These are phyloP conservation scores for Venustampulla echinocandica DNA, from an alignment of 495 filamentous ascomycete genomes.

Conservation along the genomic window DNA sequence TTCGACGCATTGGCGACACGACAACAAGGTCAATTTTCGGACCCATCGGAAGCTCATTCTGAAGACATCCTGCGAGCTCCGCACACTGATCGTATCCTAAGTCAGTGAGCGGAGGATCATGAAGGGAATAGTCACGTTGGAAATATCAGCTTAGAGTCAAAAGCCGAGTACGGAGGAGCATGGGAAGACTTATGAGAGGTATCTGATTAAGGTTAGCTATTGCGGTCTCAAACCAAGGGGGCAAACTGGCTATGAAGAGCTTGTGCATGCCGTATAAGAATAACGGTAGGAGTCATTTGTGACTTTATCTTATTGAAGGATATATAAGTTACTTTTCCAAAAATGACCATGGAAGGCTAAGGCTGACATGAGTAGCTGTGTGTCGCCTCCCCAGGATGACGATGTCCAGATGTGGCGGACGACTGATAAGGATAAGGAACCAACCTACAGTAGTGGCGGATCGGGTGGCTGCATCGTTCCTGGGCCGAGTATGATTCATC, in stretches of 20 bases:
- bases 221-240: conserved; percentile 6
- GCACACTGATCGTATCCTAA: conserved; percentile 44
- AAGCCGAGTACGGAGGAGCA: neutral
- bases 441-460: neutral
- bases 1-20: conserved; percentile 49
- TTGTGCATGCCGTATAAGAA: conserved; percentile 51
- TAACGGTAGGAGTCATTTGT: conserved; percentile 49
- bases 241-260: conserved; percentile 41
- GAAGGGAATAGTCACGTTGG: conserved; percentile 41
- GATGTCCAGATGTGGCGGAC: neutral
- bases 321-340: neutral
- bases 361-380: neutral
- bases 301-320: neutral
- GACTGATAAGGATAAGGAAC: neutral
- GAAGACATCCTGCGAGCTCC: conserved; percentile 36
- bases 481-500: neutral
- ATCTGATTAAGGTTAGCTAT: conserved; percentile 26
- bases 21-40: conserved; percentile 45
- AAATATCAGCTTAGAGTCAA: conserved; percentile 5
- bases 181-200: conserved; percentile 19
- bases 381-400: neutral
- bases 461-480: no score
- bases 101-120: conserved; percentile 47
- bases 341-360: neutral
- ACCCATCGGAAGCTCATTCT: conserved; percentile 36